Base-by-base conservation (phyloP, 768 basidiomycete species). In the Sporobolomyces roseus region DNA sequence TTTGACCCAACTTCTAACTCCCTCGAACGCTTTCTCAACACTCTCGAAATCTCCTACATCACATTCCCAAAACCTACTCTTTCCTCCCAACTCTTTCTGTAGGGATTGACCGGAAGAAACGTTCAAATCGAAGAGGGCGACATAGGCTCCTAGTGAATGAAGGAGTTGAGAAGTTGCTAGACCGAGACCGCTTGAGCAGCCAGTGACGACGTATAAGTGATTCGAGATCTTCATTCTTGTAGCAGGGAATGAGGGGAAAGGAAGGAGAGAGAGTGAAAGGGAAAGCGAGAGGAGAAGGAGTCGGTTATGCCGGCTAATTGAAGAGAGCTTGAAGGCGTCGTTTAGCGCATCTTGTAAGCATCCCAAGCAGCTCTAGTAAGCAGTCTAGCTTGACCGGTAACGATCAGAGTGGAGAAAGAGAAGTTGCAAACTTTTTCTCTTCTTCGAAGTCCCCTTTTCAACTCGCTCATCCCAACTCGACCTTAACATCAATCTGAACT, bases 91-190 rank as follows among this genome's bases (percentile, higher is more conserved):
- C 30, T 45, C 52, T 45, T 58, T 54, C 17, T 17, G 10, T 41
- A 9, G 9, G 38, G 38, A 41, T 41, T 41, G 49, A 45, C n/a
- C n/a, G n/a, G n/a, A n/a, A n/a, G n/a, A n/a, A n/a, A n/a, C n/a
- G 30, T 70, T 61, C 21, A 77, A 45, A 77, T 87, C 86, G 66
- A 86, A 71, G 25, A 85, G 80, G n/a, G 84, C 81, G 33, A 85
- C 77, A 69, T 81, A 82, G 7, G 81, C 84, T 13, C 80, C 77
- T 16, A 79, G 77, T 3, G 78, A 71, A 43, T 83, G 78, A 36
- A 87, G 80, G 60, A 80, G 80, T 8, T 79, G 75, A 1, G 49
- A 55, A 7, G 56, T 60, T 9, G 72, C 60, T 0, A 30, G 45
- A 0, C 72, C 72, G 16, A 73, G 61, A 6, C 72, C 72, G 4